Conservation (phyloP, 2,329 filamentous ascomycete species). For the Ramularia collo-cygni region DNA sequence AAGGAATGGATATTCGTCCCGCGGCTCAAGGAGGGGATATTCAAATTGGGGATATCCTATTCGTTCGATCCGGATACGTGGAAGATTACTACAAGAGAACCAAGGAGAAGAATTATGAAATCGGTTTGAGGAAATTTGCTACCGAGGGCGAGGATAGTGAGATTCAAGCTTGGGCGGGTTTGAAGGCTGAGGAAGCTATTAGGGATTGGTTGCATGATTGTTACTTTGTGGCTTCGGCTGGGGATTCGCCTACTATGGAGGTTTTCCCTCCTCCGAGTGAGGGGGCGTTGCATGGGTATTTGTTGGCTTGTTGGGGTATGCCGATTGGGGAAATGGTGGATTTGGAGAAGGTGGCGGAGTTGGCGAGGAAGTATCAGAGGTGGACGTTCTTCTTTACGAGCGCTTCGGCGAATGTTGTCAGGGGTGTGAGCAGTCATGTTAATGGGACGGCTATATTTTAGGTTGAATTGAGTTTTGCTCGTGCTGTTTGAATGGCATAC, state of each 20-base stretch:
- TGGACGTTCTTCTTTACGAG: conserved; percentile 59
- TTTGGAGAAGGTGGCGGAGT: conserved; percentile 48
- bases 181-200: conserved; percentile 49
- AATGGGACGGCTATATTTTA: conserved; percentile 37
- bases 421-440: conserved; percentile 41
- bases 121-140: conserved; percentile 42
- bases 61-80: conserved; percentile 58
- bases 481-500: too few relatives aligned
- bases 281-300: conserved; percentile 42
- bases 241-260: conserved; percentile 59
- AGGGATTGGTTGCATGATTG: conserved; percentile 63
- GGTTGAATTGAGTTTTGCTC: too few relatives aligned
- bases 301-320: conserved; percentile 48
- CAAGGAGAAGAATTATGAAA: conserved; percentile 27
- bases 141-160: conserved; percentile 31
- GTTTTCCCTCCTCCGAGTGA: conserved; percentile 47
- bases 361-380: conserved; percentile 46
- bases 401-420: conserved; percentile 52
- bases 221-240: conserved; percentile 59
- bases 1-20: conserved; percentile 56
- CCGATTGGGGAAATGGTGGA: conserved; percentile 52
- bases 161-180: conserved; percentile 40
- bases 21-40: conserved; percentile 49
- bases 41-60: conserved; percentile 57
- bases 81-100: conserved; percentile 46